phyloP scores from a whole-genome alignment of 768 basidiomycete genomes.

The Rhodotorula toruloides region DNA sequence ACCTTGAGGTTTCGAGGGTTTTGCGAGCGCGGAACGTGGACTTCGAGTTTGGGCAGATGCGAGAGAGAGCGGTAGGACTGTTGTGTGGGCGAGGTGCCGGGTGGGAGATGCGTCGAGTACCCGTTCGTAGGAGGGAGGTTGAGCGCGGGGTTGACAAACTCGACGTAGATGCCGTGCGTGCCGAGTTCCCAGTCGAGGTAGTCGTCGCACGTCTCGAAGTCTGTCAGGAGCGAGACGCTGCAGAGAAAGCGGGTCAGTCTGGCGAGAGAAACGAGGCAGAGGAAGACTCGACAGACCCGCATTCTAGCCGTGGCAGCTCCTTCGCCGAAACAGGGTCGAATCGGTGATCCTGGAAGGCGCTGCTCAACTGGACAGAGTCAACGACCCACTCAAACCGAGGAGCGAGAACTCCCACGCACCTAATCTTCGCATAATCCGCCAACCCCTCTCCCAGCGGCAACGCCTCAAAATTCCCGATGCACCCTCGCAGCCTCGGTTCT shows the following conservation, averaged over 20 bases:
- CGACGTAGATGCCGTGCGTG: constrained; percentile 82
- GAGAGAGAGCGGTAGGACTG: constrained; percentile 44
- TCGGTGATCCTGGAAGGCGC: constrained; percentile 80
- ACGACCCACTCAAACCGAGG: no score
- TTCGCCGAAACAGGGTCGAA: constrained; percentile 69
- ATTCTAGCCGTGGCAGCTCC: constrained; percentile 76
- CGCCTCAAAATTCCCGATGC: constrained; percentile 88
- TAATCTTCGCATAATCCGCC: constrained; percentile 82
- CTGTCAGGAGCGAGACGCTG: constrained; percentile 86
- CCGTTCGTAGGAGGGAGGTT: constrained; percentile 45
- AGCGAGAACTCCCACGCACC: constrained; percentile 42
- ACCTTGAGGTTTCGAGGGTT: constrained; percentile 49
- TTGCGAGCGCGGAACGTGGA: constrained; percentile 2
- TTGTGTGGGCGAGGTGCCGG: constrained; percentile 44
- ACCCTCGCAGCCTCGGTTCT: constrained; percentile 69
- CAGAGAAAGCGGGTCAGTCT: background rate
- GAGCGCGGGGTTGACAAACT: constrained; percentile 72
- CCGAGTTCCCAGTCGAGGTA: constrained; percentile 94
- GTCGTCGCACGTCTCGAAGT: constrained; percentile 75
- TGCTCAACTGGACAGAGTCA: background rate
- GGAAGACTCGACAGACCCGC: constrained; percentile 65
- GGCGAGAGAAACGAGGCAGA: background rate
- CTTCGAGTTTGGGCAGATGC: constrained; percentile 20
- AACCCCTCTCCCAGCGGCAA: constrained; percentile 68
- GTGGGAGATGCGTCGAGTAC: constrained; percentile 51